These are phyloP conservation scores for Hippophae gyantsensis DNA, from an alignment of 306 rosid genomes.

Conservation along the genomic window DNA sequence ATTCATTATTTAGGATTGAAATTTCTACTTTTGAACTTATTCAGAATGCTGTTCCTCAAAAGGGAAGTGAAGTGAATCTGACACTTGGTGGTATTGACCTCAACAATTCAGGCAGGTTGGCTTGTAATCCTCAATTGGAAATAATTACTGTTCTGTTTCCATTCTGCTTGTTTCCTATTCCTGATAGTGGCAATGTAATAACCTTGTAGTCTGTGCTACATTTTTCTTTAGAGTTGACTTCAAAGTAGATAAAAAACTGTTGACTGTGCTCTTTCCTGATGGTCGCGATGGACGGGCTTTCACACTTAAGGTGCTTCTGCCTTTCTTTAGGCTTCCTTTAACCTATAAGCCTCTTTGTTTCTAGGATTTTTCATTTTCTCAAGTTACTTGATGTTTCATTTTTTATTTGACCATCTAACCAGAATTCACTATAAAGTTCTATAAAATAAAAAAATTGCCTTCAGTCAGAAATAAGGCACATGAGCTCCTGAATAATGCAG, in stretches of 20 bases:
- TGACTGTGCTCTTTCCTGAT: slow-evolving; percentile 90
- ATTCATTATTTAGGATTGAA: slow-evolving; percentile 1
- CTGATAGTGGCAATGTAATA: slow-evolving; percentile 18
- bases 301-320: slow-evolving; percentile 76
- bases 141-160: slow-evolving; percentile 8
- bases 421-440: background rate
- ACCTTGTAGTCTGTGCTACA: slow-evolving; percentile 20
- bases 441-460: too few species aligned
- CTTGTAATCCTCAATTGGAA: slow-evolving; percentile 31
- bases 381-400: background rate
- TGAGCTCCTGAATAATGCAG: too few species aligned
- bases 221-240: slow-evolving; percentile 68
- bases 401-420: background rate
- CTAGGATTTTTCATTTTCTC: background rate
- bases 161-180: slow-evolving; percentile 10
- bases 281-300: slow-evolving; percentile 92
- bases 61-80: slow-evolving; percentile 85
- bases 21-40: slow-evolving; percentile 5
- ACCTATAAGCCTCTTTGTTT: background rate
- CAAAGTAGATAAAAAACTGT: slow-evolving; percentile 87
- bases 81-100: slow-evolving; percentile 99
- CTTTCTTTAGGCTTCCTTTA: background rate
- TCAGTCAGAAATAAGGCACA: too few species aligned
- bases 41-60: slow-evolving; percentile 63
- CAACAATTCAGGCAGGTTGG: slow-evolving; percentile 99